Conservation (phyloP, 1,284 basidiomycete genomes). For the Malassezia globosa region DNA sequence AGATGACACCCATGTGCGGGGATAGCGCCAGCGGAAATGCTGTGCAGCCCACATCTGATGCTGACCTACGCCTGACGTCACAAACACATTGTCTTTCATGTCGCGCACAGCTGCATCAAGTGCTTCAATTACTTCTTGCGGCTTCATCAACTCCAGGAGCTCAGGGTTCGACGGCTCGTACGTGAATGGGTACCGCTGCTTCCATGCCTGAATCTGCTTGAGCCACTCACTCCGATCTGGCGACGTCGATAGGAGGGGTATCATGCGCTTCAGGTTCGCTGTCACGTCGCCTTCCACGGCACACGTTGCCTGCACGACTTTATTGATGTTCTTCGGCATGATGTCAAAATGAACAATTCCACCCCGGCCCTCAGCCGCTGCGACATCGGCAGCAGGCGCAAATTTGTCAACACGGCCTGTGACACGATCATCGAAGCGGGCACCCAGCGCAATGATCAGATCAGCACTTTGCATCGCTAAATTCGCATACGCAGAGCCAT, state of each 20-base stretch:
- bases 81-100: constrained; percentile 73
- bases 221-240: constrained; percentile 59
- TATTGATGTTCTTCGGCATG: constrained; percentile 97
- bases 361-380: constrained; percentile 72
- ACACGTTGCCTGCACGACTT: constrained; percentile 87
- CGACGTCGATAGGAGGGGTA: constrained; percentile 54
- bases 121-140: constrained; percentile 90
- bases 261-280: constrained; percentile 65
- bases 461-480: constrained; percentile 94
- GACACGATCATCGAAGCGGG: constrained; percentile 93
- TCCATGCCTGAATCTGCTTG: constrained; percentile 64
- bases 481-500: constrained; percentile 94
- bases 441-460: constrained; percentile 91
- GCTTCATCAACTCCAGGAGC: constrained; percentile 67
- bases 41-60: constrained; percentile 99
- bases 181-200: constrained; percentile 78
- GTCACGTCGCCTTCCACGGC: constrained; percentile 89
- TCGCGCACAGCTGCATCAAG: constrained; percentile 59
- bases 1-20: constrained; percentile 83
- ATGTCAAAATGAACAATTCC: constrained; percentile 99
- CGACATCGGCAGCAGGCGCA: constrained; percentile 77
- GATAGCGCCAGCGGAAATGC: constrained; percentile 77
- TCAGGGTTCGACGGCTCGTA: constrained; percentile 58
- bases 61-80: constrained; percentile 91
- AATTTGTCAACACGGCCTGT: constrained; percentile 84